Evolutionary conservation across 2,329 filamentous ascomycete species (phyloP).

Genomic region (Blastomyces percursus): DNA sequence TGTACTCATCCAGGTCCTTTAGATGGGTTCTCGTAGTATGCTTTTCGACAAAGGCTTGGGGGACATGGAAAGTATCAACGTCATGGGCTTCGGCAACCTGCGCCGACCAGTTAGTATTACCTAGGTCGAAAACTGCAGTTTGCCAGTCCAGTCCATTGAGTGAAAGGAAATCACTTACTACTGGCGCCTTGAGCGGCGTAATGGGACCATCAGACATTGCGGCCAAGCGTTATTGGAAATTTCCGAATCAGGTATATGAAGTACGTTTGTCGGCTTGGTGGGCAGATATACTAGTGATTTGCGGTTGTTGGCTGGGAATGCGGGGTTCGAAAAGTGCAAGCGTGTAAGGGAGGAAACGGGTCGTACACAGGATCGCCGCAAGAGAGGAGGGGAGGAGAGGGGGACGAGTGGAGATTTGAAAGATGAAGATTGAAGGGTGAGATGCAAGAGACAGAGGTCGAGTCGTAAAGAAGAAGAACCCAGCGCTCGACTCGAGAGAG

Average conservation of each 20-base stretch:
- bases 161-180: slow-evolving; percentile 25
- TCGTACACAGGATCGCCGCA: not conserved
- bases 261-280: not conserved
- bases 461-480: not conserved
- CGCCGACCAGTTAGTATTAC: slow-evolving; percentile 20
- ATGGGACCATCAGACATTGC: slow-evolving; percentile 31
- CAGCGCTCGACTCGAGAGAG: not conserved
- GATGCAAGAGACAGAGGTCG: not conserved
- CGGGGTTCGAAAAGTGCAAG: not conserved
- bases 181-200: slow-evolving; percentile 26
- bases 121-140: not conserved
- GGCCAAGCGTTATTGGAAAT: not conserved
- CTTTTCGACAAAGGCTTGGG: slow-evolving; percentile 47
- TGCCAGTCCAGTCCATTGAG: not conserved
- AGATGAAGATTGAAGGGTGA: not conserved
- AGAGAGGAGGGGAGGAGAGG: not conserved
- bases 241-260: not conserved
- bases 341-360: not conserved
- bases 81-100: slow-evolving; percentile 39
- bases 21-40: slow-evolving; percentile 52
- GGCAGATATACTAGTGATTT: not conserved
- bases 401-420: not conserved
- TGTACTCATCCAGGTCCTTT: slow-evolving; percentile 50
- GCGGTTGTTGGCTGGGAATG: not conserved
- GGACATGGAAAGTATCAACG: slow-evolving; percentile 45